These are phyloP conservation scores for Heterobasidion parviporum DNA, from an alignment of 1,284 basidiomycete species.

Conservation along the genomic window DNA sequence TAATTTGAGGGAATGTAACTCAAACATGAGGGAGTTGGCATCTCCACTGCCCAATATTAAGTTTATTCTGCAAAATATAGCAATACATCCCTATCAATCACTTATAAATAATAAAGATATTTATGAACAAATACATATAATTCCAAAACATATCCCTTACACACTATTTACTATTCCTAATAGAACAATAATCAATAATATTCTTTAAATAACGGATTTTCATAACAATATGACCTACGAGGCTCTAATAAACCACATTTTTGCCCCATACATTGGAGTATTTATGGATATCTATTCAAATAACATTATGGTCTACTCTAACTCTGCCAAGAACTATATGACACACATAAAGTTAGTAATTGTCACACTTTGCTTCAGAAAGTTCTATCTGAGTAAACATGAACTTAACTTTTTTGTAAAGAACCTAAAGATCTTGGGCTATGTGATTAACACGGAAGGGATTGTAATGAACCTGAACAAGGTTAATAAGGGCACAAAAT, in stretches of 20 bases:
- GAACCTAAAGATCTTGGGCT: conserved; percentile 20
- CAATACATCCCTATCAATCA: conserved; percentile 14
- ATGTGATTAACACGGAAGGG: conserved; percentile 19
- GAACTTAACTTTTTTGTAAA: conserved; percentile 22
- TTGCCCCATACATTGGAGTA: conserved; percentile 17
- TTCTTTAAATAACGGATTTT: conserved; percentile 28
- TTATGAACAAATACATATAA: conserved; percentile 26
- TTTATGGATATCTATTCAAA: conserved; percentile 23
- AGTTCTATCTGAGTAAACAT: conserved; percentile 16
- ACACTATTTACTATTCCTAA: conserved; percentile 23
- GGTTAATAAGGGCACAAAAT: conserved; percentile 20
- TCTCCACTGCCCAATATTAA: conserved; percentile 26
- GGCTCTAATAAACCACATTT: conserved; percentile 24
- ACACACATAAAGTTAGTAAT: conserved; percentile 17
- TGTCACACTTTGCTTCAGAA: conserved; percentile 14
- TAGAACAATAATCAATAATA: conserved; percentile 26
- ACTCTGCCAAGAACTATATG: conserved; percentile 19
- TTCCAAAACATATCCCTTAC: conserved; percentile 16
- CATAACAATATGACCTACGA: conserved; percentile 27
- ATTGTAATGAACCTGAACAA: conserved; percentile 24
- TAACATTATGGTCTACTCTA: conserved; percentile 22
- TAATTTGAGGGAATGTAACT: conserved; percentile 22
- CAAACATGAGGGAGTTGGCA: conserved; percentile 26
- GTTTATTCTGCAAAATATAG: conserved; percentile 18
- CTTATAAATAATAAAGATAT: conserved; percentile 22